Evolutionary conservation across 495 filamentous ascomycete genomes (phyloP), one percentile per base, ranked within the genome.

Genomic region (Peziza echinospora): DNA sequence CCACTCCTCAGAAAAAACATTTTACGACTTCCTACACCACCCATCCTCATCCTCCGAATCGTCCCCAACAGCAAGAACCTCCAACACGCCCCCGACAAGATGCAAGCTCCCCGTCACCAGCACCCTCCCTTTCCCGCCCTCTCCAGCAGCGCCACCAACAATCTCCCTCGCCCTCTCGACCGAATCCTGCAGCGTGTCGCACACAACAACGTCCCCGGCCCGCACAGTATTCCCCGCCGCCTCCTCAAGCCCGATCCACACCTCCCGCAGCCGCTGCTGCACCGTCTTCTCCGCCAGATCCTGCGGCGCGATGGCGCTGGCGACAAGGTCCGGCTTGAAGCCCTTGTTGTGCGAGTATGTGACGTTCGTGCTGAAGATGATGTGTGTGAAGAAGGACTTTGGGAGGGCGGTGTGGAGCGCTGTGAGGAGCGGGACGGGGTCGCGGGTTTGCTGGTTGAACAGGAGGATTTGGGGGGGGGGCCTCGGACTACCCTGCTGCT

Each of bases 391-490:
- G 63, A 97, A 94, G 6, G 58, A 1, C 11, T 11, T n/a, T 41
- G n/a, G 11, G 48, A 56, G 42, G n/a, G 54, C 51, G 22, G 11
- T 9, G 17, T 43, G 44, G 1, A 81, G 63, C 0, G 75, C 68
- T 3, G 65, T 60, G 26, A 72, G 59, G 25, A 96, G 70, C 0
- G 75, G 76, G 17, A 21, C 69, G 63, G 50, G 82, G 45, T 79
- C 71, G 16, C 86, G 77, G 9, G 78, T 84, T 57, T 94, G 87
- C 55, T 97, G 89, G 63, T 97, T 97, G 71, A 96, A 97, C 44
- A 97, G 75, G 46, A 97, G 65, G 44, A 85, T 37, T 6, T 17
- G 13, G 30, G n/a, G n/a, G n/a, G n/a, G n/a, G n/a, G n/a, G n/a
- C n/a, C 74, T n/a, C 76, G 69, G 8, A 60, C 60, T 0, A n/a